Conservation (phyloP, 495 filamentous ascomycete genomes). For the Xylaria curta region DNA sequence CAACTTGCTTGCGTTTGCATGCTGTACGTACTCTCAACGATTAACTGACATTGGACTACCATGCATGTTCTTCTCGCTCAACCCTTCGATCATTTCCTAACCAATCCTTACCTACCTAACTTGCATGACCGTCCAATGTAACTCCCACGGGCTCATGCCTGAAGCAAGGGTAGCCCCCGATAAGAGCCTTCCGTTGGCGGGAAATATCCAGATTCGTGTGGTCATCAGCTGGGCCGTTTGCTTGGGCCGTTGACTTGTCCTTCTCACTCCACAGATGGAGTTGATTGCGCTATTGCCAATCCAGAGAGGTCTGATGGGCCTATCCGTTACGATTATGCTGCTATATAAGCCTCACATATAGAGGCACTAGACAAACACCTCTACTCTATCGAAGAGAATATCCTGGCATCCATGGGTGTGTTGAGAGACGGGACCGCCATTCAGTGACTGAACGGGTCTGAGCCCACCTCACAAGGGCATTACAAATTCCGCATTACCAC, state of each 20-base stretch:
- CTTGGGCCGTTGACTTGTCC: not conserved
- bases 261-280: not conserved
- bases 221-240: not conserved
- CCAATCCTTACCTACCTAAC: conserved; percentile 8
- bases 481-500: not conserved
- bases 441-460: not conserved
- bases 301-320: not conserved
- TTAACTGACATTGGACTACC: not conserved
- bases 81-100: conserved; percentile 1
- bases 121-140: conserved; percentile 5
- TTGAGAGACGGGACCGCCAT: not conserved
- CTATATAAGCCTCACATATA: conserved; percentile 16
- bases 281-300: not conserved
- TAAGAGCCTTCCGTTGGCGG: conserved; percentile 2
- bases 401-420: not conserved
- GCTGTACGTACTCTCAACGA: not conserved
- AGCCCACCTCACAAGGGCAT: not conserved
- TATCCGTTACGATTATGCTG: not conserved
- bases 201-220: not conserved
- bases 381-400: not conserved
- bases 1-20: not conserved
- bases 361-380: not conserved
- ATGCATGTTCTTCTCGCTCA: not conserved
- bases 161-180: conserved; percentile 8
- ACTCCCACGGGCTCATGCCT: conserved; percentile 3